Conservation (phyloP, 257 asterid species). For the Solanum virginianum region DNA sequence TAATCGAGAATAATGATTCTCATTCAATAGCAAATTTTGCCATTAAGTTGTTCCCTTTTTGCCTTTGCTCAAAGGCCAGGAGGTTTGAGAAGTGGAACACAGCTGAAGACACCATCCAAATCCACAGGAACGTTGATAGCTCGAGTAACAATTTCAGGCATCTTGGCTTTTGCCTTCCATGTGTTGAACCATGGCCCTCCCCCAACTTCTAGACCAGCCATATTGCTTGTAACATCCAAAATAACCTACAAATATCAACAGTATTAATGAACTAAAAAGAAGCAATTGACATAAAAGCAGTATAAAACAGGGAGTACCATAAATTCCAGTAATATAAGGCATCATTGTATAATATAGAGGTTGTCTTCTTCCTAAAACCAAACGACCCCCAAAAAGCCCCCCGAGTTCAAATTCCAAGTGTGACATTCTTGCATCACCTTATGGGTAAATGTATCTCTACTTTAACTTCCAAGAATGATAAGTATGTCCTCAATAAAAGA, state of each 20-base stretch:
- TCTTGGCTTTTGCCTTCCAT: slow-evolving; percentile 61
- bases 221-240: slow-evolving; percentile 76
- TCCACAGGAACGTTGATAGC: slow-evolving; percentile 59
- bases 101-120: slow-evolving; percentile 41
- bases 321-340: background rate
- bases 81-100: slow-evolving; percentile 73
- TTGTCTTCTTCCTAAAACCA: background rate
- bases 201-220: slow-evolving; percentile 97
- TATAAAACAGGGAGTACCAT: background rate
- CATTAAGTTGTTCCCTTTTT: background rate
- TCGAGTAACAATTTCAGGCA: slow-evolving; percentile 47
- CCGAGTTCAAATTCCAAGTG: background rate
- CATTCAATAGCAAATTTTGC: background rate
- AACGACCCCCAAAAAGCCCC: background rate
- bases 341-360: background rate
- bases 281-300: background rate
- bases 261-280: background rate
- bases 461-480: background rate
- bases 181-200: slow-evolving; percentile 96
- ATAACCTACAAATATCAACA: slow-evolving; percentile 30
- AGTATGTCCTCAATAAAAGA: background rate
- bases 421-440: background rate
- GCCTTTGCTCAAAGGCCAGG: slow-evolving; percentile 53
- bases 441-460: background rate
- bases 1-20: background rate